Percentiles rank a stretch among this genome's conserved stretches.
Conservation (phyloP, 164 flowering plant genomes). For the Amborella trichopoda region DNA sequence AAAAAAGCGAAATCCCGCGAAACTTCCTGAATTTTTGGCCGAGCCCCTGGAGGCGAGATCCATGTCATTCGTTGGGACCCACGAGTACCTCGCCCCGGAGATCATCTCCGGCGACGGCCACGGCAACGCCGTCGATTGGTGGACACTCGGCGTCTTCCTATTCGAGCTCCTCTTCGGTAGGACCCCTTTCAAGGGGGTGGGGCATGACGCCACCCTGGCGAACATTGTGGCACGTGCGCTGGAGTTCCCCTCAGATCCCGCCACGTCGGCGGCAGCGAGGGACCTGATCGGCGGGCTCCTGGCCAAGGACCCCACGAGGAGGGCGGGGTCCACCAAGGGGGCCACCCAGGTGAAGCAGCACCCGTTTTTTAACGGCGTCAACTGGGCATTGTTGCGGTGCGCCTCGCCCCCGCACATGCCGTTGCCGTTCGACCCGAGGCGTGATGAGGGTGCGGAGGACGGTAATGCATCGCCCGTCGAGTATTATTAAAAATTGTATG, state of each 20-base stretch:
- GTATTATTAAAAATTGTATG: conserved; percentile 46
- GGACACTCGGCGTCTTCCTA: conserved; percentile 78
- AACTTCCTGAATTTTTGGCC: conserved; percentile 43
- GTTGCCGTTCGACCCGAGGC: conserved; percentile 16
- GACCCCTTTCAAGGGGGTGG: conserved; percentile 70
- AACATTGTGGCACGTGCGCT: conserved; percentile 78
- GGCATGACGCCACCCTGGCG: conserved; percentile 67
- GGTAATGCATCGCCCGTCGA: conserved; percentile 44
- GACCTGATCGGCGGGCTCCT: conserved; percentile 50
- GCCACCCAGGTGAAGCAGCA: conserved; percentile 69
- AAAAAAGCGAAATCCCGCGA: conserved; percentile 29
- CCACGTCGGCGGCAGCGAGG: conserved; percentile 27
- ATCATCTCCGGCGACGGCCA: conserved; percentile 86
- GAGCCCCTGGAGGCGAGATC: conserved; percentile 72
- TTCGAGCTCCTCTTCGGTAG: conserved; percentile 64
- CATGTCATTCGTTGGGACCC: conserved; percentile 90
- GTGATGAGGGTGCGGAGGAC: conserved; percentile 28
- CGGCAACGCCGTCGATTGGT: conserved; percentile 91
- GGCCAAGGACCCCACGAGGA: conserved; percentile 51
- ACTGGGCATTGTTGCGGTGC: conserved; percentile 87
- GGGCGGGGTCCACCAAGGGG: conserved; percentile 72
- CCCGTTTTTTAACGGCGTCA: conserved; percentile 67
- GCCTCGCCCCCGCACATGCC: conserved; percentile 57
- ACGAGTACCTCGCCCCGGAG: conserved; percentile 87
- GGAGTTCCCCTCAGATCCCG: conserved; percentile 66